Percentiles rank a stretch among this genome's conserved stretches.
phyloP scores from a whole-genome alignment of 148 eudicot genomes.

The Rhododendron molle region DNA sequence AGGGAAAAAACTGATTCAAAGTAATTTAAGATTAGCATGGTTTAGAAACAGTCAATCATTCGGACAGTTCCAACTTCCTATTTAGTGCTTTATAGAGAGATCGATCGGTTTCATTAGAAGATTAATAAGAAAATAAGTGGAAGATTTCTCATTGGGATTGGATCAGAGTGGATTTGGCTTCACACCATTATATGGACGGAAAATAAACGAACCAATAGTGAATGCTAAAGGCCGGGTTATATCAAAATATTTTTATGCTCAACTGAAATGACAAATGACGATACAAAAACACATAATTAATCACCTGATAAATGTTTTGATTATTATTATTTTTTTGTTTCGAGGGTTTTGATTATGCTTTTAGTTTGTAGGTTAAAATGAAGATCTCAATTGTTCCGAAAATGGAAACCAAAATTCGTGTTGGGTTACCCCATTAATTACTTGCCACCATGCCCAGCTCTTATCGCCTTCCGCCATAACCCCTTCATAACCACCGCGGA shows the following conservation, averaged over 20 bases:
- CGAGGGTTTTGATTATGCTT: background rate
- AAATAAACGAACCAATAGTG: no score
- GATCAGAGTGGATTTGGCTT: no score
- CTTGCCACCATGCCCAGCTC: no score
- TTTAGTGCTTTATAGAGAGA: background rate
- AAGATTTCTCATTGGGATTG: background rate
- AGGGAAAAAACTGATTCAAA: background rate
- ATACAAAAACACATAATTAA: background rate
- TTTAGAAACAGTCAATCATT: background rate
- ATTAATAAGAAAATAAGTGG: background rate
- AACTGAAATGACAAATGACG: background rate
- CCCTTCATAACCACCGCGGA: no score
- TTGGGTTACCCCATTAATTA: no score
- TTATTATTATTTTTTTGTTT: background rate
- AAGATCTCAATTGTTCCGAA: background rate
- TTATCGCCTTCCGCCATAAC: no score
- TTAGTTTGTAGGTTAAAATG: background rate
- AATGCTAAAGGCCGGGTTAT: background rate
- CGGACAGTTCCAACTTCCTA: background rate
- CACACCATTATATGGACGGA: no score
- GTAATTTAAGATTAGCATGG: background rate
- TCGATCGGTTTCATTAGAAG: background rate
- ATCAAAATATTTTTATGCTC: background rate
- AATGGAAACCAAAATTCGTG: background rate
- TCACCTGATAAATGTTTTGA: background rate